Percentiles rank a stretch among this genome's conserved stretches.
Evolutionary conservation across 805 yeast species (phyloP).

Genomic region (Debaryomyces castellii): DNA sequence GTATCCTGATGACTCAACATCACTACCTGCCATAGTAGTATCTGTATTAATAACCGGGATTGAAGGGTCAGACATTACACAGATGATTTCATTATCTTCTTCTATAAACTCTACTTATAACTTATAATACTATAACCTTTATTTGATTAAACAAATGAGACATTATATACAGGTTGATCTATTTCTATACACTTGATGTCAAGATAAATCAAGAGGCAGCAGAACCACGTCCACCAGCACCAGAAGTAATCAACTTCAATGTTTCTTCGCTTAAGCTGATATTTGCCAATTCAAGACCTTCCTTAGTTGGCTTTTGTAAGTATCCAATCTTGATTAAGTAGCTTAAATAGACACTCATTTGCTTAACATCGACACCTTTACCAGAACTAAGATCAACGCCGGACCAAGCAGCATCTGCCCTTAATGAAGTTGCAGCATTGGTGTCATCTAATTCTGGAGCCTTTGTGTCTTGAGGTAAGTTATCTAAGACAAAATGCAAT

Average conservation of each 20-base stretch:
- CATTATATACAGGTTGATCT: conserved; percentile 1
- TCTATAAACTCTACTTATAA: neutral
- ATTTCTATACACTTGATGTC: no score
- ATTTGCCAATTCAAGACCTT: conserved; percentile 53
- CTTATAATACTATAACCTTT: no score
- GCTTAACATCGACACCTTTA: conserved; percentile 65
- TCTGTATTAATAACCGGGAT: neutral
- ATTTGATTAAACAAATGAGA: no score
- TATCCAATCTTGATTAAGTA: conserved; percentile 81
- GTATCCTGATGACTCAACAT: neutral
- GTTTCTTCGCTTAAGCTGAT: conserved; percentile 57
- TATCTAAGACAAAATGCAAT: conserved; percentile 89
- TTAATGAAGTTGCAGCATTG: conserved; percentile 73
- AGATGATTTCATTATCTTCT: neutral
- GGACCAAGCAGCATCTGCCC: conserved; percentile 58
- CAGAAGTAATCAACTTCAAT: conserved; percentile 52
- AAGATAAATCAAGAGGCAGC: conserved; percentile 40
- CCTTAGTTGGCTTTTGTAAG: conserved; percentile 58
- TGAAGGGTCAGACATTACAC: neutral
- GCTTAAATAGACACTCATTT: conserved; percentile 74
- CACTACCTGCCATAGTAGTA: neutral
- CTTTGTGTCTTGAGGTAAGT: conserved; percentile 84
- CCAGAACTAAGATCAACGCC: conserved; percentile 70
- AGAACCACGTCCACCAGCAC: conserved; percentile 76
- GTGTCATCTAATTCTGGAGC: conserved; percentile 94